Evolutionary conservation across 331 rosid species (phyloP).

Genomic region (Prunus yedoensis): DNA sequence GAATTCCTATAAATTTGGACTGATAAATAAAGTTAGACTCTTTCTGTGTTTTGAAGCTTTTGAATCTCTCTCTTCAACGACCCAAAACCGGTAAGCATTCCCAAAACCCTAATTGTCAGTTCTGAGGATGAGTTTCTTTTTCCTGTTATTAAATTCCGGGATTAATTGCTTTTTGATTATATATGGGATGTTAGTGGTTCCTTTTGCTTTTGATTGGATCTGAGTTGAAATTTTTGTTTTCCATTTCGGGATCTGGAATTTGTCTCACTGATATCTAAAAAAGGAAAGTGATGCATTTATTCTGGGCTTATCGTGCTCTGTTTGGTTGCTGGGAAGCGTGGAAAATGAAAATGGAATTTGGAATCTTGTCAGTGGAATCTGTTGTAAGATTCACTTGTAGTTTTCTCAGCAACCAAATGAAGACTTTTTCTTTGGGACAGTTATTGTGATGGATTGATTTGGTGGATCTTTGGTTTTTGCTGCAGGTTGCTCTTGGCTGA

Average conservation of each 20-base stretch:
- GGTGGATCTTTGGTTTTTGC: conserved; percentile 32
- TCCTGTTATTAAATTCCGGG: conserved; percentile 5
- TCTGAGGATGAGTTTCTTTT: conserved; percentile 17
- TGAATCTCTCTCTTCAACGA: conserved; percentile 41
- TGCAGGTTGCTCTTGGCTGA: conserved; percentile 34
- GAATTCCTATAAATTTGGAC: conserved; percentile 42
- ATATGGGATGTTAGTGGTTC: conserved; percentile 11
- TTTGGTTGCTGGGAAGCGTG: conserved; percentile 32
- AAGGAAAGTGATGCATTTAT: conserved; percentile 21
- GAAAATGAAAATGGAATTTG: conserved; percentile 25
- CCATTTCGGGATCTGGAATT: conserved; percentile 36
- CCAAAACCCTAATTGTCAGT: conserved; percentile 33
- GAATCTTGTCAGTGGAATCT: conserved; percentile 23
- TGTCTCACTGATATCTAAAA: conserved; percentile 9
- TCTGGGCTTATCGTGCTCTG: background rate
- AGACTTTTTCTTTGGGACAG: conserved; percentile 18
- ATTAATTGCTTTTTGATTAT: conserved; percentile 13
- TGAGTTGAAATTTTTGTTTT: conserved; percentile 18
- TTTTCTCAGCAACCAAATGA: conserved; percentile 8
- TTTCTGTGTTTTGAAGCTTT: conserved; percentile 21
- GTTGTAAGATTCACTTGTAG: conserved; percentile 13
- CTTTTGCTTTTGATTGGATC: conserved; percentile 45
- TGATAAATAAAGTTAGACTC: background rate
- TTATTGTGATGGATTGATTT: conserved; percentile 39
- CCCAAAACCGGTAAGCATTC: conserved; percentile 32